phyloP scores from a whole-genome alignment of 2,329 filamentous ascomycete genomes.

The Paramyrothecium sp. region DNA sequence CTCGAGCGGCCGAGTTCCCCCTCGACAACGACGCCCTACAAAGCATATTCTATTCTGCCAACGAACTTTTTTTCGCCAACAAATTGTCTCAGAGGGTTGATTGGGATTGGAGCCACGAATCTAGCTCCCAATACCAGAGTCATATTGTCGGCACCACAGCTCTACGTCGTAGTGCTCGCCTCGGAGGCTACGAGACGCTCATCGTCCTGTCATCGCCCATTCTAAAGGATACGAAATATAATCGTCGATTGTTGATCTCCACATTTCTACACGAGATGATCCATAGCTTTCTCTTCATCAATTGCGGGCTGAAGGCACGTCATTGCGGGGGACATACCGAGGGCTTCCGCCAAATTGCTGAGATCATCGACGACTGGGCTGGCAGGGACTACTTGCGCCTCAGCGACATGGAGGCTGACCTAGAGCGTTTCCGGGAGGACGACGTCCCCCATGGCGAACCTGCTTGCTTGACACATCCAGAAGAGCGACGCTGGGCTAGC shows the following conservation, averaged over 20 bases:
- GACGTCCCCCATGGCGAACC: conserved; percentile 17
- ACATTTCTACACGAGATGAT: conserved; percentile 67
- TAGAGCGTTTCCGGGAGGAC: conserved; percentile 48
- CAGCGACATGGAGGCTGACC: conserved; percentile 60
- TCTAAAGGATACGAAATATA: conserved; percentile 54
- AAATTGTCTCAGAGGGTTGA: conserved; percentile 54
- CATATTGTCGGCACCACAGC: conserved; percentile 64
- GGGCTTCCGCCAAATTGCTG: conserved; percentile 58
- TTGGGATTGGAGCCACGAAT: conserved; percentile 60
- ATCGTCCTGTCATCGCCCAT: conserved; percentile 61
- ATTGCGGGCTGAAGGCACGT: conserved; percentile 56
- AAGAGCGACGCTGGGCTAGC: conserved; percentile 15
- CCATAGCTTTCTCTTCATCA: conserved; percentile 65
- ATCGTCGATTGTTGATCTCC: conserved; percentile 59
- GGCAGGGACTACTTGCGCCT: conserved; percentile 53
- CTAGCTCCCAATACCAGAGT: conserved; percentile 47
- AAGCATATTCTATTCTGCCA: conserved; percentile 58
- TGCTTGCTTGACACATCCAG: conserved; percentile 11
- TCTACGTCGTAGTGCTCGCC: conserved; percentile 43
- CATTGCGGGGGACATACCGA: conserved; percentile 58
- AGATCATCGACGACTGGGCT: conserved; percentile 61
- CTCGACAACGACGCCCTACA: conserved; percentile 57
- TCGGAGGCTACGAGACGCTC: conserved; percentile 58
- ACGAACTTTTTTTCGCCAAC: conserved; percentile 62
- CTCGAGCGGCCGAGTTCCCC: conserved; percentile 43